Base-by-base conservation (phyloP, 2,329 filamentous ascomycete genomes). In the Rugonectria rugulosa region DNA sequence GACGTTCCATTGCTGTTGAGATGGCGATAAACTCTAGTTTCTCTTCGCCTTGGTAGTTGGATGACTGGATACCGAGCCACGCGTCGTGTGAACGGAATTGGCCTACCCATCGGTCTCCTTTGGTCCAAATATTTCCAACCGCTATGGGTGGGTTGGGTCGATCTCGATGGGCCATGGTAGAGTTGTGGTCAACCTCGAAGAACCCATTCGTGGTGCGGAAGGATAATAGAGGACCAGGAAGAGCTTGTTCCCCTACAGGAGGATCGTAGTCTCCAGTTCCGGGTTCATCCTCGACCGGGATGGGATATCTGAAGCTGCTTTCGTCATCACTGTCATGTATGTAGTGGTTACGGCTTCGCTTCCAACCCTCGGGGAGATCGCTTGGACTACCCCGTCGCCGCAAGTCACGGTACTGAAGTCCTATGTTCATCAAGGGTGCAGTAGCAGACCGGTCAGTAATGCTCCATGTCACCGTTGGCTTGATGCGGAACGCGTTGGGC, bases 51-150 rank as follows among this genome's bases (percentile, higher is more conserved):
- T 76, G 75, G 50, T 79, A 75, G 63, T 79, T 79, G 56, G 75
- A 77, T n/a, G 75, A 73, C 61, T 79, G 76, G 5, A 79, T 63
- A 8, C 77, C 77, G 31, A 79, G 62, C 77, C 77, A 79, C 27
- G 71, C 72, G 46, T 79, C 77, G 59, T 79, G 77, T n/a, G 75
- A 71, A 32, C 76, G 71, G 29, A 79, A 72, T 42, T 74, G 71
- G 23, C 77, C 77, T n/a, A 75, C 68, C 75, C 75, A 78, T 26
- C 67, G 66, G 36, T 71, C 69, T 3, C 63, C 61, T 34, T 64
- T 71, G 46, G 68, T 65, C 70, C 72, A 75, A 59, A 79, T 75
- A 48, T 75, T 77, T 21, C 77, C 77, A 15, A 79, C 69, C 5
- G 76, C 77, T 15, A 79, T 68, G 3, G 75, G 73, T 4, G 76